Evolutionary conservation across 257 asterid genomes (phyloP).

Genomic region (Haberlea rhodopensis): DNA sequence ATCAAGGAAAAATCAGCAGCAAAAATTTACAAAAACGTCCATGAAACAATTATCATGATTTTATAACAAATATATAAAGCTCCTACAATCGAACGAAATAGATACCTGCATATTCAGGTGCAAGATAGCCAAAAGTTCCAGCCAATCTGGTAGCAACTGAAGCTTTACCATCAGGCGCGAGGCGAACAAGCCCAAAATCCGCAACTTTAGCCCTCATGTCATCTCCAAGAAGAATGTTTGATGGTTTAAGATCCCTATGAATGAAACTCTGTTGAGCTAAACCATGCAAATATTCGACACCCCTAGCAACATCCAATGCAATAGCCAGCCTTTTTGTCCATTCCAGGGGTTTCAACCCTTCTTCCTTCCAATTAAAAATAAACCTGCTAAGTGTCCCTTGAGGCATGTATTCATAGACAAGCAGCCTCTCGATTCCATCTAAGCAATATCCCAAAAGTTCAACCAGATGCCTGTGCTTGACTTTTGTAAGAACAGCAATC

Average conservation of each 20-base stretch:
- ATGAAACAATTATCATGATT: not conserved
- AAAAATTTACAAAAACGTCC: not conserved
- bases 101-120: slow-evolving; percentile 23
- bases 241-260: slow-evolving; percentile 3
- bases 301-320: slow-evolving; percentile 11
- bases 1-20: too few relatives aligned
- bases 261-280: not conserved
- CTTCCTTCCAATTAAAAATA: slow-evolving; percentile 28
- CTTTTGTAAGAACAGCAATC: slow-evolving; percentile 27
- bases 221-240: slow-evolving; percentile 8
- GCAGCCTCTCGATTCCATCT: slow-evolving; percentile 19
- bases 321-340: slow-evolving; percentile 25
- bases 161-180: slow-evolving; percentile 28
- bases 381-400: slow-evolving; percentile 27
- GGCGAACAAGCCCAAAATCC: slow-evolving; percentile 29
- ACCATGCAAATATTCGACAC: not conserved
- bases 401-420: slow-evolving; percentile 19
- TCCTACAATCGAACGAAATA: not conserved
- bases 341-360: slow-evolving; percentile 26
- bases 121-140: slow-evolving; percentile 20
- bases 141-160: slow-evolving; percentile 26
- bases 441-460: slow-evolving; percentile 30
- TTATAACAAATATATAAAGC: too few relatives aligned
- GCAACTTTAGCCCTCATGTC: slow-evolving; percentile 15
- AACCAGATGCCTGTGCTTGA: slow-evolving; percentile 29